Evolutionary conservation across 192 early-diverging fungal species (phyloP).

Genomic region (Chytriomyces hyalinus): DNA sequence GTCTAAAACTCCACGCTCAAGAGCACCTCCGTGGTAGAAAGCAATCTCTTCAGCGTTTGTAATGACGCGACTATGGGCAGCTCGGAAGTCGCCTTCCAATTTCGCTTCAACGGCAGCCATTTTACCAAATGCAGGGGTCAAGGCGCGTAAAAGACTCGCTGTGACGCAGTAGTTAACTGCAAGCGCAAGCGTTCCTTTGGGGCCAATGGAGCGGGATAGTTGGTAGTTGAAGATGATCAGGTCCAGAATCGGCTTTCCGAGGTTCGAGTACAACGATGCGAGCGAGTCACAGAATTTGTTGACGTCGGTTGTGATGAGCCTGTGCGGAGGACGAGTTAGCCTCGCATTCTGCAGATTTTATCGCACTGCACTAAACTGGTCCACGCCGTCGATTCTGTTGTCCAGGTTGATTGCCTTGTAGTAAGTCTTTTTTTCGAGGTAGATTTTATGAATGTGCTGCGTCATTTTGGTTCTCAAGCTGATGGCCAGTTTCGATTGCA

Average conservation of each 20-base stretch:
- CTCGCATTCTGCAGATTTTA: background rate
- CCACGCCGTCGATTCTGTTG: conserved; percentile 50
- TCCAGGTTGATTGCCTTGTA: conserved; percentile 57
- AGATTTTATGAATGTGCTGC: conserved; percentile 47
- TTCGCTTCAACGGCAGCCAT: conserved; percentile 55
- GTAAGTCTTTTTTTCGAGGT: conserved; percentile 47
- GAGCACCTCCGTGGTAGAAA: conserved; percentile 53
- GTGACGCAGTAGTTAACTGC: conserved; percentile 49
- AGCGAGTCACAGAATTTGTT: conserved; percentile 73
- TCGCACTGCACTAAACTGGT: conserved; percentile 37
- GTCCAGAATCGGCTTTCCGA: conserved; percentile 76
- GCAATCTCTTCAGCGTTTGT: conserved; percentile 59
- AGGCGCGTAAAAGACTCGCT: conserved; percentile 41
- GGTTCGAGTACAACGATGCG: conserved; percentile 75
- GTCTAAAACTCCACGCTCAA: conserved; percentile 51
- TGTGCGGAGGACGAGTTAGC: background rate
- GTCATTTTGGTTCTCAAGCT: conserved; percentile 48
- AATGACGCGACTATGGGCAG: conserved; percentile 50
- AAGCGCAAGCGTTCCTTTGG: conserved; percentile 45
- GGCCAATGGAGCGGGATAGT: conserved; percentile 52
- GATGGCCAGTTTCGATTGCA: conserved; percentile 59
- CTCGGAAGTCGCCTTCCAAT: conserved; percentile 55
- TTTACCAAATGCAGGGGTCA: conserved; percentile 54
- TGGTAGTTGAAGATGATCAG: conserved; percentile 79
- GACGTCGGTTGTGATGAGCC: conserved; percentile 63